These are phyloP conservation scores for Umbelopsis ramanniana DNA, from an alignment of 192 early-diverging fungal genomes.

Conservation along the genomic window DNA sequence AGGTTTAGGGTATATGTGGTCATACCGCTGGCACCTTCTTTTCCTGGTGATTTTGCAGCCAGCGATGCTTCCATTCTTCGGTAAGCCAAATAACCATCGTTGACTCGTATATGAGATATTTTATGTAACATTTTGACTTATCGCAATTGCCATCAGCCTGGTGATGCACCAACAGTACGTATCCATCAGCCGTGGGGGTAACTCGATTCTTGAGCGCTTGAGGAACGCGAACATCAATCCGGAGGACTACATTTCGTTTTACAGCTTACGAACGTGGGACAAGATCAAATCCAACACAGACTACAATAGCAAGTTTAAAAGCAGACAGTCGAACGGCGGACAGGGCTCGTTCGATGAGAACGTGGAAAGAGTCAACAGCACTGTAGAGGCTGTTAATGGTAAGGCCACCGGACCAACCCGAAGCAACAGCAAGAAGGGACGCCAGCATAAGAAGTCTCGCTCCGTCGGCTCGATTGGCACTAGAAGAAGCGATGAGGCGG, in stretches of 20 bases:
- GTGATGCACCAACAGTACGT: slow-evolving; percentile 83
- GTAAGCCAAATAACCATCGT: slow-evolving; percentile 5
- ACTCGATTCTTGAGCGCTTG: slow-evolving; percentile 65
- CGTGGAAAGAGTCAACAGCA: background rate
- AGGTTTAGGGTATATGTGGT: slow-evolving; percentile 79
- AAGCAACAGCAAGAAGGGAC: background rate
- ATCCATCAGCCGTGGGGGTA: slow-evolving; percentile 75
- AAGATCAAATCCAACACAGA: slow-evolving; percentile 52
- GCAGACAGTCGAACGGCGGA: background rate
- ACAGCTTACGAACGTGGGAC: slow-evolving; percentile 74
- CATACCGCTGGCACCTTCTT: slow-evolving; percentile 85
- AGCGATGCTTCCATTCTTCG: slow-evolving; percentile 69
- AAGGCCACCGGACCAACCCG: background rate
- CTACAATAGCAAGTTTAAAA: background rate
- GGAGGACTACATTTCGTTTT: slow-evolving; percentile 75
- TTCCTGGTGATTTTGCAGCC: slow-evolving; percentile 78
- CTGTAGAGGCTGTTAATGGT: background rate
- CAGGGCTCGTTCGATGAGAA: background rate
- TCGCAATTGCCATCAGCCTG: no score
- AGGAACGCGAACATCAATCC: slow-evolving; percentile 57
- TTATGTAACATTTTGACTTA: no score
- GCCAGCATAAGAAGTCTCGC: slow-evolving; percentile 1
- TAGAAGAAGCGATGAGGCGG: background rate
- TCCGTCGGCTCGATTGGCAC: background rate
- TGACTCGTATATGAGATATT: no score